Evolutionary conservation across 2,329 filamentous ascomycete genomes (phyloP), one percentile per base, ranked within the genome.

Genomic region (Trichoderma sp.): DNA sequence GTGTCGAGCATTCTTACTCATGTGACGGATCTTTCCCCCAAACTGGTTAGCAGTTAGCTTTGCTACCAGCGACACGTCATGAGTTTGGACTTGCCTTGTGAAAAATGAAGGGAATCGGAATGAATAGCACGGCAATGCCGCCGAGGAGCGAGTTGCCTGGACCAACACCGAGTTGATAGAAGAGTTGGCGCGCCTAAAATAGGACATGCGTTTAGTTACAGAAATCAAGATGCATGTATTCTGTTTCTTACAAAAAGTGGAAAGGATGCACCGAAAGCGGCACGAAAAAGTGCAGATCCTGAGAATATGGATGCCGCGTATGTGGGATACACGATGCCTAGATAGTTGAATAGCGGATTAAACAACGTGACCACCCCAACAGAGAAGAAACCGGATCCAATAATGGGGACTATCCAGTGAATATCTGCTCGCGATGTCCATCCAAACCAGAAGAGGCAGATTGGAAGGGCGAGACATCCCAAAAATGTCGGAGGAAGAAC

Each of bases 381-480:
- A 68, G 89, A 87, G 70, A 90, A 82, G 66, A 84, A 76, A 5
- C 77, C 74, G 1, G 81, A 78, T 29, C 76, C 80, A 5, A 79
- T 72, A 42, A 81, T 79, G 42, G 78, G 78, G 73, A 90, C 84
- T 53, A 84, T 80, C 83, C 84, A 90, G 74, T 88, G 87, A 15
- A 90, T 79, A 5, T 76, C 76, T 0, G 82, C 80, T 25, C 78
- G 81, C 69, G 86, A 87, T 0, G 86, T 89, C 87, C 88, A 90
- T 1, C 87, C 87, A 72, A 90, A 89, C 84, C 84, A 87, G 79
- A 90, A 89, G 22, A 90, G 80, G 4, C 87, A 85, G 32, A 86
- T 74, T 1, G 89, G 89, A 2, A 91, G 78, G 5, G 82, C 73
- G 53, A 89, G 76, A 13, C 83, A 84, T 4, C 88, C 89, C 15